Evolutionary conservation across 345 rosid genomes (phyloP), one percentile per base, ranked within the genome.

Genomic region (Brassica cretica): DNA sequence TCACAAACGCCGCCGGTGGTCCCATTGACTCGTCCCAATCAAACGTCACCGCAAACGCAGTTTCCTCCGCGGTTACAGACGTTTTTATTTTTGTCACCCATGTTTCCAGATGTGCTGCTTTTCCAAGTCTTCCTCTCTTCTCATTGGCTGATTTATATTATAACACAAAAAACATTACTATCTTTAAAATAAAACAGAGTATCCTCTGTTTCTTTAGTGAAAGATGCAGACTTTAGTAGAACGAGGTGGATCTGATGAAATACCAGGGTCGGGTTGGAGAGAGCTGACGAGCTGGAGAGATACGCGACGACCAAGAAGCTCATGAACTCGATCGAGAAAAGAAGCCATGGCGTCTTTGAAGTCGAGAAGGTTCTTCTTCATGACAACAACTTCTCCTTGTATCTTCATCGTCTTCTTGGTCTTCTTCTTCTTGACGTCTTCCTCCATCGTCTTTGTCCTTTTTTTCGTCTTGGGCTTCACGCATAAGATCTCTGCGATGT

Each of bases 281-380:
- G 89, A 70, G 74, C 95, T 85, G 72, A 92, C 67, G 58, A 92
- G 92, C 58, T 89, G 93, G 30, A 92, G 14, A 66, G 93, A 84
- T 39, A 92, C 89, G 1, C 95, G 86, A 70, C 72, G 87, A 68
- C 97, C 93, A 5, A 82, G 15, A 74, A 92, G 80, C 81, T 92
- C 97, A 73, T 86, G 84, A 70, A 92, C 21, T 24, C 93, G 87
- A 65, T 90, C 97, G 8, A 90, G 84, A 66, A 83, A 56, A 9
- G 95, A 92, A 75, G 60, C 60, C 24, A 53, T 6, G 60, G 60
- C 24, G 10, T 92, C 95, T 68, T 66, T 72, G 66, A 92, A 79
- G 76, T 92, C 97, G 59, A 92, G 63, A 46, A 88, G 67, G 58
- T 92, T 90, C 83, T 90, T 92, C 84, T 89, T 90, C 97, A 92